phyloP scores from a whole-genome alignment of 371 early-diverging fungal species.

The Mucor velutinosus region DNA sequence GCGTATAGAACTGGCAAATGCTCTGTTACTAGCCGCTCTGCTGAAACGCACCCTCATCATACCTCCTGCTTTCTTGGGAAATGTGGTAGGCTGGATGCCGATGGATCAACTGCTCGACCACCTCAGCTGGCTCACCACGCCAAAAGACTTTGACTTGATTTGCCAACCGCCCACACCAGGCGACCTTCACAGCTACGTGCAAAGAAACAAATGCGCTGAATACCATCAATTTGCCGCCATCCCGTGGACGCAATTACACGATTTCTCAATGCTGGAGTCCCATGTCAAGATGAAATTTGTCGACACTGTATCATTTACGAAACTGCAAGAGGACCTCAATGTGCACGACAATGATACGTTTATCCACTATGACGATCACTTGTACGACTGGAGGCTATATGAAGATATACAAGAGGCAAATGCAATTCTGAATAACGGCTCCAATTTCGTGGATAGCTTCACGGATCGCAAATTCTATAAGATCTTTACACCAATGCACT shows the following conservation, averaged over 20 bases:
- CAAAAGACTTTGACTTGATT: slow-evolving; percentile 27
- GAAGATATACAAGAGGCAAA: slow-evolving; percentile 35
- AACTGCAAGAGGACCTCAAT: slow-evolving; percentile 26
- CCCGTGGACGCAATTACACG: slow-evolving; percentile 44
- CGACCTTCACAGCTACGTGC: slow-evolving; percentile 7
- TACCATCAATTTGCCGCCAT: slow-evolving; percentile 41
- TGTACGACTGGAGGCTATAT: slow-evolving; percentile 55
- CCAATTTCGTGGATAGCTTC: slow-evolving; percentile 47
- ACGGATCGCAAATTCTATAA: slow-evolving; percentile 39
- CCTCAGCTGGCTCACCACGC: slow-evolving; percentile 36
- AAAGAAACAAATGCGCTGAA: slow-evolving; percentile 27
- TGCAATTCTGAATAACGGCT: slow-evolving; percentile 36
- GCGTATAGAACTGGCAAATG: slow-evolving; percentile 57
- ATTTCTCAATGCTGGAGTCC: slow-evolving; percentile 30
- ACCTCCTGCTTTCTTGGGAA: slow-evolving; percentile 55
- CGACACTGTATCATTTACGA: slow-evolving; percentile 22
- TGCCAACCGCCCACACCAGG: slow-evolving; percentile 22
- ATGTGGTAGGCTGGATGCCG: slow-evolving; percentile 45
- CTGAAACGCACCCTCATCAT: slow-evolving; percentile 59
- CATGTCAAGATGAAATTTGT: slow-evolving; percentile 32
- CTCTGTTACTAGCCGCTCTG: slow-evolving; percentile 49
- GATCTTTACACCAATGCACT: slow-evolving; percentile 32
- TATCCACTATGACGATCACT: slow-evolving; percentile 38
- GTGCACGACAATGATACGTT: slow-evolving; percentile 29
- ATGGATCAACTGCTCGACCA: slow-evolving; percentile 40